A percentile compares a stretch with the other conserved stretches of the same genome.
Evolutionary conservation across 108 stramenopile genomes (phyloP).

Genomic region (Skeletonema tropicum): DNA sequence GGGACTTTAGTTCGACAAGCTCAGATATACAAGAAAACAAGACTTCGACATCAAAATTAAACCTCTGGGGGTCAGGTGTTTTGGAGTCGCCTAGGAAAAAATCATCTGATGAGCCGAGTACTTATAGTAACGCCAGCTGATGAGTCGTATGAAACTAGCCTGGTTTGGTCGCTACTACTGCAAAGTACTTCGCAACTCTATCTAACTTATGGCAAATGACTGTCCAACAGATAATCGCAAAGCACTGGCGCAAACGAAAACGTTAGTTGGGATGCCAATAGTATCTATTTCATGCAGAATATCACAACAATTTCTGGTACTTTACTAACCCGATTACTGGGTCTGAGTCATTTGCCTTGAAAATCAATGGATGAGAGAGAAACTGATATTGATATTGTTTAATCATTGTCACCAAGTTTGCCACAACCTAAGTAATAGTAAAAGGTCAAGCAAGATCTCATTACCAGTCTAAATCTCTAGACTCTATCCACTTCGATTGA

Average conservation of each 20-base stretch:
- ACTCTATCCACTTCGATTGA: too few relatives aligned
- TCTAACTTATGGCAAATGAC: not conserved
- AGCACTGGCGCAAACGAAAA: not conserved
- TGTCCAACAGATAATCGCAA: not conserved
- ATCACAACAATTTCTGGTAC: not conserved
- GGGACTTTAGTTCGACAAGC: conserved; percentile 22
- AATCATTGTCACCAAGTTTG: not conserved
- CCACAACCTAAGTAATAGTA: not conserved
- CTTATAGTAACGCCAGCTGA: not conserved
- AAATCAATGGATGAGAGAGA: not conserved
- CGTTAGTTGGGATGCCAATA: not conserved
- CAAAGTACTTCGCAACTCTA: not conserved
- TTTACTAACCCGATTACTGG: not conserved
- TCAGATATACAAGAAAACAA: not conserved
- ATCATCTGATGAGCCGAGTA: not conserved
- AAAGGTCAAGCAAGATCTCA: not conserved
- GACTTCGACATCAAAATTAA: conserved; percentile 12
- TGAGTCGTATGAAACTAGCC: not conserved
- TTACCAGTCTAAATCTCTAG: too few relatives aligned
- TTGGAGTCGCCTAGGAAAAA: conserved; percentile 2
- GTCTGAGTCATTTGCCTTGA: not conserved
- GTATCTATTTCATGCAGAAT: not conserved
- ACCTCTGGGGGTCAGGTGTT: conserved; percentile 9
- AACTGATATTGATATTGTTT: not conserved
- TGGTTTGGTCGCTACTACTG: not conserved